These are phyloP conservation scores for Helicocarpus griseus DNA, from an alignment of 2,329 filamentous ascomycete genomes.

Conservation along the genomic window DNA sequence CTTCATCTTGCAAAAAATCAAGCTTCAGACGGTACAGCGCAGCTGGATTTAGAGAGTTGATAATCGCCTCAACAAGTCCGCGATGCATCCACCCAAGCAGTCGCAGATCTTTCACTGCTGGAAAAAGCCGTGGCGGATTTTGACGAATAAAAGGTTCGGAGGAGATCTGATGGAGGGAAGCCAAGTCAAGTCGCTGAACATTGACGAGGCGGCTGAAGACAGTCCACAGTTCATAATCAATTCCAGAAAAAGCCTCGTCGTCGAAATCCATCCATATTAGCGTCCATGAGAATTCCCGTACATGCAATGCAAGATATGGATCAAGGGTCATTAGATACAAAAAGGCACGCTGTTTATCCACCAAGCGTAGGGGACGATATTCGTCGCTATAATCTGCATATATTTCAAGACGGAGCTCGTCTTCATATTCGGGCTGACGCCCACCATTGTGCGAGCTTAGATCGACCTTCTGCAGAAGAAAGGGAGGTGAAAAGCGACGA, in stretches of 20 bases:
- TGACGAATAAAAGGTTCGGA: not conserved
- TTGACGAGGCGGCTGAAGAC: conserved; percentile 8
- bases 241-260: not conserved
- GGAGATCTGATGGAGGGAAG: conserved; percentile 3
- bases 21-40: not conserved
- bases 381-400: too few relatives aligned
- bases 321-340: conserved; percentile 4
- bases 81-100: conserved; percentile 10
- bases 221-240: conserved; percentile 8
- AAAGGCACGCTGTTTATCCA: conserved; percentile 6
- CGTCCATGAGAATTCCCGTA: conserved; percentile 7
- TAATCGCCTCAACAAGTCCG: conserved; percentile 8
- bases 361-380: conserved; percentile 5
- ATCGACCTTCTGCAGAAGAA: conserved; percentile 6
- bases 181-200: conserved; percentile 7
- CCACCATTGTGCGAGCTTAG: conserved; percentile 7
- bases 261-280: conserved; percentile 7
- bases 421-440: too few relatives aligned
- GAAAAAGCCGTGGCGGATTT: conserved; percentile 8
- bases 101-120: conserved; percentile 8
- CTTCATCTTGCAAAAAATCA: conserved; percentile 8
- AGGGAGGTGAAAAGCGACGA: too few relatives aligned
- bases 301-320: conserved; percentile 2
- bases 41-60: conserved; percentile 5
- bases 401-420: too few relatives aligned